Conservation (phyloP, 352 stramenopile genomes). For the Globisporangium cystogenes region DNA sequence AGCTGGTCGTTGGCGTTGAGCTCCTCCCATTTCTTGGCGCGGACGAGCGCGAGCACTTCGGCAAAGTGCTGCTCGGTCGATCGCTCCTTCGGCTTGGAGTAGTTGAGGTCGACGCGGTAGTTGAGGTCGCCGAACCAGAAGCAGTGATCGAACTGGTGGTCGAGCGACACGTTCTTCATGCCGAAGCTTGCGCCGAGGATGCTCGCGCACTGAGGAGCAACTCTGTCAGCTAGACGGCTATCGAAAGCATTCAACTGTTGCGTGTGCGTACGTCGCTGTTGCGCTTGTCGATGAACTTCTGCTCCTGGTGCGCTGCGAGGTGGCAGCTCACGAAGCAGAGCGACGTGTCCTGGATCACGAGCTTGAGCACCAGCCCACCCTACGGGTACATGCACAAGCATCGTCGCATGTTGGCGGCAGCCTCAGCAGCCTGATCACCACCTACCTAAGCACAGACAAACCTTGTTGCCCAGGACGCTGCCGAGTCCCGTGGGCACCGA, state of each 20-base stretch:
- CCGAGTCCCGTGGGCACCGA: constrained; percentile 67
- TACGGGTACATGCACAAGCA: constrained; percentile 10
- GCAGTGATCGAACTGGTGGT: constrained; percentile 82
- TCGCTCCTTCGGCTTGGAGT: constrained; percentile 33
- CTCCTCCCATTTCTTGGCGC: constrained; percentile 49
- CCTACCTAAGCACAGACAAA: constrained; percentile 10
- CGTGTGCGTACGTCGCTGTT: constrained; percentile 62
- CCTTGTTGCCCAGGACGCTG: constrained; percentile 82
- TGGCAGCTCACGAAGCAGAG: constrained; percentile 87
- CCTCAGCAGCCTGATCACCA: too few species aligned
- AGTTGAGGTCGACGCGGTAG: constrained; percentile 76
- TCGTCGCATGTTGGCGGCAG: too few species aligned
- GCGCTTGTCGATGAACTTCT: constrained; percentile 84
- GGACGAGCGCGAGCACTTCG: constrained; percentile 53
- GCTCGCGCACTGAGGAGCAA: constrained; percentile 40
- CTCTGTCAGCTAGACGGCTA: not conserved
- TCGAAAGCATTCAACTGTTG: not conserved
- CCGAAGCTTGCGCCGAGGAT: constrained; percentile 69
- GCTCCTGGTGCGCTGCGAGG: constrained; percentile 75
- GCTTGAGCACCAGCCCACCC: constrained; percentile 76
- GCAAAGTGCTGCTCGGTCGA: constrained; percentile 64
- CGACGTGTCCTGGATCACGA: constrained; percentile 68
- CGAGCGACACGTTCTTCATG: constrained; percentile 59
- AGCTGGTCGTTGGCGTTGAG: constrained; percentile 82
- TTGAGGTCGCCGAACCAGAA: constrained; percentile 88